phyloP scores from a whole-genome alignment of 2,329 filamentous ascomycete species.

The Mollisia scopiformis region DNA sequence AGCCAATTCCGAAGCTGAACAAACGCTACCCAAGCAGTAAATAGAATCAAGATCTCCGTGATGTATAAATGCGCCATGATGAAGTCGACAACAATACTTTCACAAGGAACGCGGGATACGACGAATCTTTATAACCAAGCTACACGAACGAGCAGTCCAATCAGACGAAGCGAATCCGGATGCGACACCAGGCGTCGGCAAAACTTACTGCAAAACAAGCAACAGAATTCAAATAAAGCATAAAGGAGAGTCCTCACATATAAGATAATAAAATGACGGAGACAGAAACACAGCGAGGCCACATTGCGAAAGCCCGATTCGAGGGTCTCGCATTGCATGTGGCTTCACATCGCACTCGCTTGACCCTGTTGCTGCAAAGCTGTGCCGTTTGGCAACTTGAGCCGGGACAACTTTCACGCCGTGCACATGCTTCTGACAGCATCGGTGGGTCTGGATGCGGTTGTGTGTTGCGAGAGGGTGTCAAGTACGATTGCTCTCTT shows the following conservation, averaged over 20 bases:
- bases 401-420: background rate
- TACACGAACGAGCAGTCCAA: background rate
- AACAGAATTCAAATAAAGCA: background rate
- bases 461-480: too few relatives aligned
- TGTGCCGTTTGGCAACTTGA: background rate
- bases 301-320: background rate
- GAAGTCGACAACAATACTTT: background rate
- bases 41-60: conserved; percentile 5
- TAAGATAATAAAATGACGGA: too few relatives aligned
- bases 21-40: conserved; percentile 17
- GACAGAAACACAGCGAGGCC: too few relatives aligned
- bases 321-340: background rate
- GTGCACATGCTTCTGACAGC: background rate
- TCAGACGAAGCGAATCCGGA: background rate
- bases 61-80: conserved; percentile 15
- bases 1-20: conserved; percentile 17
- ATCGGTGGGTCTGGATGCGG: background rate
- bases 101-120: background rate
- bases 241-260: background rate
- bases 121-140: background rate
- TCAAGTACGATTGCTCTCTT: too few relatives aligned
- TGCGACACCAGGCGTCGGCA: background rate
- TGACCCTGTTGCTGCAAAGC: background rate
- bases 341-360: conserved; percentile 6
- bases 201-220: background rate